phyloP scores from a whole-genome alignment of 129 eudicot genomes.

The Lactuca saligna region DNA sequence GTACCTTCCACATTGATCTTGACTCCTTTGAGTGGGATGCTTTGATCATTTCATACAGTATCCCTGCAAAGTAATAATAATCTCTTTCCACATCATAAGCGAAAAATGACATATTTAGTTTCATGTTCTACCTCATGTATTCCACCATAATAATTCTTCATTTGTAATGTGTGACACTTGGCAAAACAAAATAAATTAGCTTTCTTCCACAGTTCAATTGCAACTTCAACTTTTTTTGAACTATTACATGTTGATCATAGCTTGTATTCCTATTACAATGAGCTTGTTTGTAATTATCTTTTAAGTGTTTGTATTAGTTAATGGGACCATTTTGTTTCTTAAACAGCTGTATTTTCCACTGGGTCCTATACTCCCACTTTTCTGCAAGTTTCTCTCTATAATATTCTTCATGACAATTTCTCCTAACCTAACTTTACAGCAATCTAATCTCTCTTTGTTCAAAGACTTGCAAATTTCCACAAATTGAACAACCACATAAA shows the following conservation, averaged over 20 bases:
- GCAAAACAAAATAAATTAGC: too few relatives aligned
- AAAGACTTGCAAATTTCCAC: constrained; percentile 9
- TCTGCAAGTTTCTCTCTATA: neutral
- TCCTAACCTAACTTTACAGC: constrained; percentile 1
- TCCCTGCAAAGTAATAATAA: constrained; percentile 47
- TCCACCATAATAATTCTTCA: too few relatives aligned
- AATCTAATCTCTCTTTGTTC: neutral
- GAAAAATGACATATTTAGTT: constrained; percentile 1
- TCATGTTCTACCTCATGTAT: neutral
- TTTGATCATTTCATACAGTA: constrained; percentile 83
- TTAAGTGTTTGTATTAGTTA: too few relatives aligned
- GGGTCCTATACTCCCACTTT: neutral
- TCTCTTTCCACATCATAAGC: constrained; percentile 14
- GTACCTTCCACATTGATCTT: constrained; percentile 90
- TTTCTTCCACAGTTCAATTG: too few relatives aligned
- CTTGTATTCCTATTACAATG: too few relatives aligned
- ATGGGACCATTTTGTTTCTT: too few relatives aligned
- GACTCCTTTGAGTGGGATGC: constrained; percentile 49
- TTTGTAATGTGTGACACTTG: too few relatives aligned
- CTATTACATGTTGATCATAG: too few relatives aligned
- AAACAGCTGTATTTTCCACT: neutral
- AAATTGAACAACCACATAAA: neutral
- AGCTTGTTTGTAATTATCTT: too few relatives aligned
- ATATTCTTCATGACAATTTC: neutral
- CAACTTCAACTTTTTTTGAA: too few relatives aligned